Evolutionary conservation across 495 filamentous ascomycete genomes (phyloP).

Genomic region (Hypoxylon lenormandii): DNA sequence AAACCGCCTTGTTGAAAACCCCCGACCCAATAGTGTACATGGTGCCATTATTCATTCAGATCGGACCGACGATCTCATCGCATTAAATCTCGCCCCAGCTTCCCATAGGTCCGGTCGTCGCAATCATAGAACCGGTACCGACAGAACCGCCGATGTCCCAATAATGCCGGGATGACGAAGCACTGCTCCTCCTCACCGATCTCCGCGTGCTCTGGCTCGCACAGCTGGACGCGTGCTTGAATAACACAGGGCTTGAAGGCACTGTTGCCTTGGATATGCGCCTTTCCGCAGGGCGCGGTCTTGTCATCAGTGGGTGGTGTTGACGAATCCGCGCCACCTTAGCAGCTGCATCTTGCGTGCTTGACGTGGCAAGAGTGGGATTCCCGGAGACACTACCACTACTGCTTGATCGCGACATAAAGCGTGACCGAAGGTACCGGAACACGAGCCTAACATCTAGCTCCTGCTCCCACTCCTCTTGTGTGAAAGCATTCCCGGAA

Average conservation of each 20-base stretch:
- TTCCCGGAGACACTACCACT: constrained; percentile 47
- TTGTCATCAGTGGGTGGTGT: constrained; percentile 83
- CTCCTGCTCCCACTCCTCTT: constrained; percentile 89
- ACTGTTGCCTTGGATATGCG: constrained; percentile 65
- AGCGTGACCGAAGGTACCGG: constrained; percentile 81
- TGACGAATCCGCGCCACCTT: constrained; percentile 85
- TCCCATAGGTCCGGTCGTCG: constrained; percentile 72
- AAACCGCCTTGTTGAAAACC: constrained; percentile 30
- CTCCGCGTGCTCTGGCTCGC: constrained; percentile 82
- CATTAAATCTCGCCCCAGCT: constrained; percentile 75
- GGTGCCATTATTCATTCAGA: constrained; percentile 22
- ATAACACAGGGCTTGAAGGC: constrained; percentile 60
- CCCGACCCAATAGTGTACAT: constrained; percentile 35
- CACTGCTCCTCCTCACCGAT: constrained; percentile 68
- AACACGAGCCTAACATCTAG: constrained; percentile 90
- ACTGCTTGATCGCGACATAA: constrained; percentile 60
- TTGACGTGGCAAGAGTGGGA: constrained; percentile 61
- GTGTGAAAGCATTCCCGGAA: constrained; percentile 55
- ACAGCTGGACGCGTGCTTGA: constrained; percentile 74
- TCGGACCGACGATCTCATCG: constrained; percentile 19
- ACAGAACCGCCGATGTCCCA: constrained; percentile 87
- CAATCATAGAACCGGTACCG: constrained; percentile 76
- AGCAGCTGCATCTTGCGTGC: constrained; percentile 73
- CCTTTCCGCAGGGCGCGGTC: constrained; percentile 63
- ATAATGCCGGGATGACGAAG: constrained; percentile 72